Conservation (phyloP, 2,329 filamentous ascomycete species). For the Alternaria brassicae region DNA sequence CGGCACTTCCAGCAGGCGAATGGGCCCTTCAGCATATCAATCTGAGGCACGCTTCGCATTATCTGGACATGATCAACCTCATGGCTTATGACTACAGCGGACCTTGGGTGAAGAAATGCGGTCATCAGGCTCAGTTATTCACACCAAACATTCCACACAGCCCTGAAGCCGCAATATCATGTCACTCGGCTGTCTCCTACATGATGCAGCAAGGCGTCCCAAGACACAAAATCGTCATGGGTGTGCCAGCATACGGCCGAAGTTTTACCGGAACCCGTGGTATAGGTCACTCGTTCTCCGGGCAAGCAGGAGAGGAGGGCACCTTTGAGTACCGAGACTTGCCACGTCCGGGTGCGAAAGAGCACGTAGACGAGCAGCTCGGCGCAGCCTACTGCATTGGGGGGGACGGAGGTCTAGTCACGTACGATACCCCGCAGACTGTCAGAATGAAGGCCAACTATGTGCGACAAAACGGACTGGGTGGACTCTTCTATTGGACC, state of each 20-base stretch:
- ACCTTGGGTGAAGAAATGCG: slow-evolving; percentile 70
- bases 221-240: slow-evolving; percentile 74
- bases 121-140: slow-evolving; percentile 80
- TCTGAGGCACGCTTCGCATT: slow-evolving; percentile 65
- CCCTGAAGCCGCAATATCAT: slow-evolving; percentile 65
- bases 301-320: slow-evolving; percentile 66
- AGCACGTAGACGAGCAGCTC: slow-evolving; percentile 70
- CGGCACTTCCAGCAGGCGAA: slow-evolving; percentile 73
- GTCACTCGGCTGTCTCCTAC: slow-evolving; percentile 71
- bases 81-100: slow-evolving; percentile 84
- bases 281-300: slow-evolving; percentile 67
- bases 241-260: slow-evolving; percentile 77
- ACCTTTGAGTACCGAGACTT: slow-evolving; percentile 77
- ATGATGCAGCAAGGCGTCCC: slow-evolving; percentile 71
- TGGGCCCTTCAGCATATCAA: slow-evolving; percentile 74
- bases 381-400: slow-evolving; percentile 76
- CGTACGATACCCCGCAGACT: slow-evolving; percentile 79
- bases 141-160: slow-evolving; percentile 61
- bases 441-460: slow-evolving; percentile 77
- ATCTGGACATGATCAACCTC: slow-evolving; percentile 78
- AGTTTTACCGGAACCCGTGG: slow-evolving; percentile 73
- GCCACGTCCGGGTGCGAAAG: slow-evolving; percentile 66
- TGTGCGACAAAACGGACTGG: slow-evolving; percentile 73
- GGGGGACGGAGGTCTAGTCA: slow-evolving; percentile 77
- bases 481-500: slow-evolving; percentile 83